A percentile compares a stretch with the other conserved stretches of the same genome.
Conservation (phyloP, 2,329 filamentous ascomycete species). For the Botryotinia calthae region DNA sequence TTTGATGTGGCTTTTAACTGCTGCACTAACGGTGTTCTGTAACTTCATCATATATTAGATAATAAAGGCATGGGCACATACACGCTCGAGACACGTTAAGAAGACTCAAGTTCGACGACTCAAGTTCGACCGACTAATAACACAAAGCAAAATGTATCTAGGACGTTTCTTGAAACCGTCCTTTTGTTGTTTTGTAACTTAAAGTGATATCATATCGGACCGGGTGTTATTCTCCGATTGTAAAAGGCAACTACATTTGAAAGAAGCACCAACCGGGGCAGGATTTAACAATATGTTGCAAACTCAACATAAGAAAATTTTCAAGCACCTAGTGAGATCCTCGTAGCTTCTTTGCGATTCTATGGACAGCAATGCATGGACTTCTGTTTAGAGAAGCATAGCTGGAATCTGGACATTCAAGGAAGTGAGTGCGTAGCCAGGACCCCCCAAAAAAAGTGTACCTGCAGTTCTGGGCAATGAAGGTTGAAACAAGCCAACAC, state of each 20-base stretch:
- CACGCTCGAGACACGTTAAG: not conserved
- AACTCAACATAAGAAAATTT: not conserved
- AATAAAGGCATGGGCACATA: not conserved
- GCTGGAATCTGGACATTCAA: not conserved
- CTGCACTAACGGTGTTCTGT: not conserved
- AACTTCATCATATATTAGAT: not conserved
- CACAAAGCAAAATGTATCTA: not conserved
- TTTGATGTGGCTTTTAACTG: not conserved
- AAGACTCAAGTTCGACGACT: not conserved
- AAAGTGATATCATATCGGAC: not conserved
- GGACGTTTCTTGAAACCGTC: not conserved
- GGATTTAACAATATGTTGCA: not conserved
- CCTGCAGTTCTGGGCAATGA: not conserved
- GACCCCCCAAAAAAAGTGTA: not conserved
- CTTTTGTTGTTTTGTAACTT: not conserved
- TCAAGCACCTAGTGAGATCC: slow-evolving; percentile 1
- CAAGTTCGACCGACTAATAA: not conserved
- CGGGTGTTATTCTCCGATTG: not conserved
- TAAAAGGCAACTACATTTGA: not conserved
- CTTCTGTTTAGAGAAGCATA: not conserved
- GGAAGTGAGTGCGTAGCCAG: not conserved
- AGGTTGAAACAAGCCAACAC: not conserved
- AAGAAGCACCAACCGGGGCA: not conserved
- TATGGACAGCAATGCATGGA: not conserved
- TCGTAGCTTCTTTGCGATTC: not conserved